These are phyloP conservation scores for Chlorophyllum brunneum DNA, from an alignment of 768 basidiomycete species.

Conservation along the genomic window DNA sequence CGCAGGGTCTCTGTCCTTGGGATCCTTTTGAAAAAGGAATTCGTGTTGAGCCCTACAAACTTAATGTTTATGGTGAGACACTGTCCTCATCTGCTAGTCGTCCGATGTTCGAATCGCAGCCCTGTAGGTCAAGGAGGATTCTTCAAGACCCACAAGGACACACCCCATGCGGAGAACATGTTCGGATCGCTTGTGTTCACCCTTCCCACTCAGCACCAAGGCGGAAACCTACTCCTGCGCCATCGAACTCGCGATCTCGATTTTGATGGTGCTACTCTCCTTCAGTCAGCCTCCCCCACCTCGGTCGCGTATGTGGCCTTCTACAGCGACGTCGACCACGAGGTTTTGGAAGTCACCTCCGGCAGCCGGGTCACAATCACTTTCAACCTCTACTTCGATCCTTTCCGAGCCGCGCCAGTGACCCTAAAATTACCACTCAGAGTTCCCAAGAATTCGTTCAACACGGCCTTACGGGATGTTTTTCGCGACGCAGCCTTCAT, in stretches of 20 bases:
- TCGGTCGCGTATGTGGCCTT: conserved; percentile 30
- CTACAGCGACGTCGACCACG: conserved; percentile 38
- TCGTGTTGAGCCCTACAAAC: conserved; percentile 29
- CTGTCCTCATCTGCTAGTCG: background rate
- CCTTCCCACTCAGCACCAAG: conserved; percentile 43
- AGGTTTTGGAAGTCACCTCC: conserved; percentile 29
- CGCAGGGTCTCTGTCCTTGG: conserved; percentile 16
- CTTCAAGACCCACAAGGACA: conserved; percentile 50
- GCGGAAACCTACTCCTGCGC: conserved; percentile 38
- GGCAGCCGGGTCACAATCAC: conserved; percentile 40
- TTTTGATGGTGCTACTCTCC: conserved; percentile 28
- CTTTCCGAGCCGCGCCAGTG: background rate
- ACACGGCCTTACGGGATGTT: conserved; percentile 20
- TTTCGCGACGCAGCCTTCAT: conserved; percentile 24
- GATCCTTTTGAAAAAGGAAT: conserved; percentile 14
- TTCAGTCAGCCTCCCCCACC: conserved; percentile 15
- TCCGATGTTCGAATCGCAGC: background rate
- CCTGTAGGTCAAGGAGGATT: conserved; percentile 35
- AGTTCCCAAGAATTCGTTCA: conserved; percentile 13
- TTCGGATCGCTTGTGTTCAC: conserved; percentile 50
- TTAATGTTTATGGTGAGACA: conserved; percentile 34
- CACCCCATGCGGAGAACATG: conserved; percentile 38
- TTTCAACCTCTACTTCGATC: conserved; percentile 34
- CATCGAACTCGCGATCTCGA: conserved; percentile 28
- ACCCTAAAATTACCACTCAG: background rate